These are phyloP conservation scores for Solanum chmielewskii DNA, from an alignment of 257 asterid species.

Conservation along the genomic window DNA sequence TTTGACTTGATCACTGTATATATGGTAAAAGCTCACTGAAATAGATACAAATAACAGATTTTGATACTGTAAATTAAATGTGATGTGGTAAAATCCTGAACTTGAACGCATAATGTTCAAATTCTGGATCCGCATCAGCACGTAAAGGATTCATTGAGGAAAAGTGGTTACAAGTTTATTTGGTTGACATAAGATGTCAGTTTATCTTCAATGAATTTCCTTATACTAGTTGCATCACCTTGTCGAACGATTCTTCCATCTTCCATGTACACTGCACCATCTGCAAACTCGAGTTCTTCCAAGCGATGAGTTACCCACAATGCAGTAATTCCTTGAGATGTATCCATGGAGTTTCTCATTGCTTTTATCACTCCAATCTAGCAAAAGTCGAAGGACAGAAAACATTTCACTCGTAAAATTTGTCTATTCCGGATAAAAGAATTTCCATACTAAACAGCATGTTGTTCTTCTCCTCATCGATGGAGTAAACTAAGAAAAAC, in stretches of 20 bases:
- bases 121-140: not conserved
- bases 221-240: constrained; percentile 45
- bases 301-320: constrained; percentile 92
- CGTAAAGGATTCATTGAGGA: not conserved
- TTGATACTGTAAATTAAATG: not conserved
- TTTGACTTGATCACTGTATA: not conserved
- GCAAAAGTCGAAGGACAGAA: not conserved
- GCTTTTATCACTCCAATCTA: constrained; percentile 83
- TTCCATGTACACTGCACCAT: constrained; percentile 90
- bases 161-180: constrained; percentile 14
- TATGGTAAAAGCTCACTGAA: not conserved
- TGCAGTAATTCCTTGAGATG: constrained; percentile 62
- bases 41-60: not conserved
- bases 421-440: not conserved
- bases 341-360: constrained; percentile 51
- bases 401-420: not conserved
- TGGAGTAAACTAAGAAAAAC: not conserved
- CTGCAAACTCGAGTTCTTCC: constrained; percentile 88
- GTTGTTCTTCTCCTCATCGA: not conserved
- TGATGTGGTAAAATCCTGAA: not conserved
- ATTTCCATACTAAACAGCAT: not conserved
- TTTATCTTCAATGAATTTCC: constrained; percentile 46
- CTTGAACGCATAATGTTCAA: not conserved
- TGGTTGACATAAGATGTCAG: constrained; percentile 40
- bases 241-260: constrained; percentile 57